Evolutionary conservation across 805 yeast genomes (phyloP), one percentile per base, ranked within the genome.

Genomic region (Saturnispora bothae): DNA sequence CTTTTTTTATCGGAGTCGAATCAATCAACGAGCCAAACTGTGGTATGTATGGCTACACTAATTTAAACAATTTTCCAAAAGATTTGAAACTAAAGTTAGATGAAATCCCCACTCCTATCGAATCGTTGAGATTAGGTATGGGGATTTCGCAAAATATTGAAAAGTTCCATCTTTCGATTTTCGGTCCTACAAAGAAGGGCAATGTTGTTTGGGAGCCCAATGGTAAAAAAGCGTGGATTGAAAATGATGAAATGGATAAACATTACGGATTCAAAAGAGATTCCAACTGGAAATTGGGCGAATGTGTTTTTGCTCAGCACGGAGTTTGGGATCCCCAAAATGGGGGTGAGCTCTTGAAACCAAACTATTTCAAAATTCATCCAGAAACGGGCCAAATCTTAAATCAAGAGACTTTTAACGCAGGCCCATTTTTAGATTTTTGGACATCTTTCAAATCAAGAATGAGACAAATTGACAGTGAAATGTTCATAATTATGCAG

Each of bases 1-100:
- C 48, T 18, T 67, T 69, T n/a, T 57, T 83, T 2, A 44, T 82
- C n/a, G 96, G 95, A 3, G 65, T 83, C 40, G 96, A 88, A 59
- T 69, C 82, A 35, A 56, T 88, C 61, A 88, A 88, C 54, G 96
- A 88, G 55, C 96, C 96, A 5, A 80, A 74, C 48, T 54, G 65
- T 36, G 96, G 96, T 0, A 68, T 77, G 37, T 66, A 80, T 30
- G 94, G 92, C 0, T 67, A 68, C 34, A 59, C 60, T 3, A 68
- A 83, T 51, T 57, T 88, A 22, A 63, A 63, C 8, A 48, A 47
- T 1, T 53, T 78, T 16, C 88, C 92, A 1, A 61, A 67, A 4
- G 62, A 61, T 4, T 83, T 82, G 50, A 78, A 78, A 40, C 66
- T 89, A 34, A 70, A 80, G 41, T 66, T 85, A 3, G 89, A 88